Base-by-base conservation (phyloP, 495 filamentous ascomycete species). In the Bryoglossum gracile region DNA sequence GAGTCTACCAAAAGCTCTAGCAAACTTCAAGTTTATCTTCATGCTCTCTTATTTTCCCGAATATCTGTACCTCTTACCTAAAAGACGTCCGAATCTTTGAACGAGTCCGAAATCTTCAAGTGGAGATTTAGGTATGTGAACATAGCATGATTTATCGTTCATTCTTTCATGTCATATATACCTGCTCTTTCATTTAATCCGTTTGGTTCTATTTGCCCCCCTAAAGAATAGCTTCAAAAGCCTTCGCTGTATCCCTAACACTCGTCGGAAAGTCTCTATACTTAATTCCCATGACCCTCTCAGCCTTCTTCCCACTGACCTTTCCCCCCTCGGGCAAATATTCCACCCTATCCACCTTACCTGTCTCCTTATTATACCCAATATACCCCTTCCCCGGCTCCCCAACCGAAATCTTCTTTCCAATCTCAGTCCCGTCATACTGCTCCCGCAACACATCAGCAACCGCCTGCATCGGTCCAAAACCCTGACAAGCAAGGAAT, bases 331-430 rank as follows among this genome's bases (percentile, higher is more conserved):
- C 41, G 13, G 30, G 23, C 4, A 33, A 18, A 33, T 14, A 46
- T 9, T 43, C 32, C 9, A 56, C 42, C 14, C 37, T 16, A 2
- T 40, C 23, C 22, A 59, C 49, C 39, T 46, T 28, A 10, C 47
- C 57, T 3, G 44, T 56, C 48, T 56, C 44, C 26, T 43, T 50
- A 48, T 59, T 24, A 42, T 53, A 59, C n/a, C 57, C 57, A 1
- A 47, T 8, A 55, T 71, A 71, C 0, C 68, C 66, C 55, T 62
- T 55, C 3, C 68, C 66, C 8, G 66, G 68, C 4, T 51, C 61
- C 0, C 67, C 70, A 38, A 57, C 30, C 14, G 61, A 13, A 22
- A 73, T 72, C 19, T 64, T 58, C 4, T 50, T 34, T 14, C 43
- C 53, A 36, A 62, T 51, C 25, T 65, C 58, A 3, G 70, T 69